phyloP scores from a whole-genome alignment of 495 filamentous ascomycete species.

The Glonium stellatum region DNA sequence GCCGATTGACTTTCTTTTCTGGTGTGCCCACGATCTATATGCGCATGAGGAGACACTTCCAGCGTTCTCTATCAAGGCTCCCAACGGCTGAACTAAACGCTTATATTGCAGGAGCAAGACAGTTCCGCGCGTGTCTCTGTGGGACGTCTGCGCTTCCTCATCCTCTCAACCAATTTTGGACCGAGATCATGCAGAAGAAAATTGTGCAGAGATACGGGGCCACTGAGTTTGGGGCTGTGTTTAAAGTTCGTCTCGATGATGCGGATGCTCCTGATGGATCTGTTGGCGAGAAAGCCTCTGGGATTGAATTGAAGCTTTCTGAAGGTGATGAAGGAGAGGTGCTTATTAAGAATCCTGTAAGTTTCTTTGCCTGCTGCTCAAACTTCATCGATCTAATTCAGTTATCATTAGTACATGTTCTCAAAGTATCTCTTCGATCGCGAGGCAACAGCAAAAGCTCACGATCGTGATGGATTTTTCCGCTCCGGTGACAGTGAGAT shows the following conservation, averaged over 20 bases:
- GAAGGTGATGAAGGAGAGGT: slow-evolving; percentile 38
- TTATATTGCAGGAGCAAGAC: slow-evolving; percentile 39
- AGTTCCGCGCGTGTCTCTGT: slow-evolving; percentile 41
- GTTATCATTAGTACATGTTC: slow-evolving; percentile 36
- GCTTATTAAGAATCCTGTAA: slow-evolving; percentile 39
- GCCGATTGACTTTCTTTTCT: slow-evolving; percentile 40
- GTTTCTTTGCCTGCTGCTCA: neutral
- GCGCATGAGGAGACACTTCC: slow-evolving; percentile 44
- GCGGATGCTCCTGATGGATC: slow-evolving; percentile 39
- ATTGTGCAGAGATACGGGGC: slow-evolving; percentile 45
- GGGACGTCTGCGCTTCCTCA: slow-evolving; percentile 43
- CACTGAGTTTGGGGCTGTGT: slow-evolving; percentile 45
- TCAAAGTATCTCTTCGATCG: slow-evolving; percentile 41
- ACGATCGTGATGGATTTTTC: slow-evolving; percentile 42
- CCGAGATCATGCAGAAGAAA: slow-evolving; percentile 35
- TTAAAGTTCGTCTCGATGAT: slow-evolving; percentile 38
- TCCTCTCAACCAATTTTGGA: slow-evolving; percentile 45
- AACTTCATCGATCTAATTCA: neutral
- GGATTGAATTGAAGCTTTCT: slow-evolving; percentile 32
- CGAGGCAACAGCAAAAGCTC: slow-evolving; percentile 37
- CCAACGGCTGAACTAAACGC: slow-evolving; percentile 23
- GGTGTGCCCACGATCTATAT: slow-evolving; percentile 49
- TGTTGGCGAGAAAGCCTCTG: slow-evolving; percentile 38
- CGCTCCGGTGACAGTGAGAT: slow-evolving; percentile 45
- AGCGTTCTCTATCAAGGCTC: slow-evolving; percentile 27